Evolutionary conservation across 2,329 filamentous ascomycete genomes (phyloP), one percentile per base, ranked within the genome.

Genomic region (Stemphylium beticola): DNA sequence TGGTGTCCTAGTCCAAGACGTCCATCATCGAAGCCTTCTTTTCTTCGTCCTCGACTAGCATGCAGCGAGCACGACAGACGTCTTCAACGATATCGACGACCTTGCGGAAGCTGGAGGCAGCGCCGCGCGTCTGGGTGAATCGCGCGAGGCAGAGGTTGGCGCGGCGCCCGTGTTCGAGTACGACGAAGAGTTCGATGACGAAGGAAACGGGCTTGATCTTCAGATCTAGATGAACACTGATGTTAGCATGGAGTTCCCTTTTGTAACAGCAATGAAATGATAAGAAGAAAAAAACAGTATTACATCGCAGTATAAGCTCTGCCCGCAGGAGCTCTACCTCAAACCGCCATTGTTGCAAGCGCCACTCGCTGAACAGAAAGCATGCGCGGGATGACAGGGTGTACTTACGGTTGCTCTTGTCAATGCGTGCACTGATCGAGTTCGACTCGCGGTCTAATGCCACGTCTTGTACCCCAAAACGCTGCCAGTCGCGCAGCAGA

Each of bases 91-190:
- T 89, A 55, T 92, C 89, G 22, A 96, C 85, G 9, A 96, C 90
- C 69, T 86, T 87, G 72, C 91, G 85, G 78, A 98, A 96, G 64
- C 90, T 95, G 66, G 89, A 95, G 33, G 91, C 92, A 1, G 93
- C 93, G n/a, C 93, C 95, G 53, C 88, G 88, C 70, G 95, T 92
- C 70, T 97, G 93, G 1, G 90, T 93, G 73, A 97, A 91, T 32
- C 91, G 88, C 26, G 91, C 86, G 61, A 97, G 87, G 73, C 89
- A 90, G 49, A 97, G 83, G 8, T 88, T 88, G 40, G 86, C 87
- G 60, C 86, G 87, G 66, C 85, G 88, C 42, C 91, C 91, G 69
- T 95, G 90, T 77, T 96, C 91, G 58, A 96, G 89, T 33, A 96
- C 89, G 1, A 89, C 92, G 78, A 96, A 96, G 57, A 97, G 84